A percentile compares a stretch with the other conserved stretches of the same genome.
Conservation (phyloP, 129 eudicot genomes). For the Flaveria bidentis region DNA sequence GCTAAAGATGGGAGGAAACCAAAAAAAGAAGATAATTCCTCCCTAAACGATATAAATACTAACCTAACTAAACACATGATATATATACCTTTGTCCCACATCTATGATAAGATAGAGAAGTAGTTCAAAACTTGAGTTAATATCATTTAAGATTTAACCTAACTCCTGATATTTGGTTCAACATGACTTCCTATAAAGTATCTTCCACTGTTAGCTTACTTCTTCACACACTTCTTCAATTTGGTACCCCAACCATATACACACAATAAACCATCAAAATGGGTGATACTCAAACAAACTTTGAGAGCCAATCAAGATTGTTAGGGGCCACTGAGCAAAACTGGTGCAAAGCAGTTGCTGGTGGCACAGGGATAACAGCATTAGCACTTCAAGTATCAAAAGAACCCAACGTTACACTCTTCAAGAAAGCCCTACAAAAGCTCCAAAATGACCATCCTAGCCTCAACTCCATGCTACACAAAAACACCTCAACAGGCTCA, state of each 20-base stretch:
- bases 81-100: constrained; percentile 16
- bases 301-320: constrained; percentile 27
- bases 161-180: constrained; percentile 16
- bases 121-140: constrained; percentile 20
- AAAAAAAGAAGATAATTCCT: no score
- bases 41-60: background rate
- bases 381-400: constrained; percentile 52
- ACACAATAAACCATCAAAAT: constrained; percentile 13
- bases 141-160: constrained; percentile 38
- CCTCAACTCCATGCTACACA: constrained; percentile 54
- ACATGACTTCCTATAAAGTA: constrained; percentile 25
- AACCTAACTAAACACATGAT: background rate
- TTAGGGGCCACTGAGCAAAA: constrained; percentile 46
- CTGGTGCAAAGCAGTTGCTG: constrained; percentile 48
- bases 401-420: constrained; percentile 28
- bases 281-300: constrained; percentile 12
- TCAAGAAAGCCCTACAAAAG: constrained; percentile 47
- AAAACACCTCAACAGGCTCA: constrained; percentile 37
- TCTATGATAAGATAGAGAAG: background rate
- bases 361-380: constrained; percentile 54
- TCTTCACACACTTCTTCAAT: background rate
- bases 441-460: constrained; percentile 54
- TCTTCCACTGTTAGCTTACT: background rate
- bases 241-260: background rate
- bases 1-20: no score